Conservation (phyloP, 1,284 basidiomycete species). For the Apiotrichum gamsii region DNA sequence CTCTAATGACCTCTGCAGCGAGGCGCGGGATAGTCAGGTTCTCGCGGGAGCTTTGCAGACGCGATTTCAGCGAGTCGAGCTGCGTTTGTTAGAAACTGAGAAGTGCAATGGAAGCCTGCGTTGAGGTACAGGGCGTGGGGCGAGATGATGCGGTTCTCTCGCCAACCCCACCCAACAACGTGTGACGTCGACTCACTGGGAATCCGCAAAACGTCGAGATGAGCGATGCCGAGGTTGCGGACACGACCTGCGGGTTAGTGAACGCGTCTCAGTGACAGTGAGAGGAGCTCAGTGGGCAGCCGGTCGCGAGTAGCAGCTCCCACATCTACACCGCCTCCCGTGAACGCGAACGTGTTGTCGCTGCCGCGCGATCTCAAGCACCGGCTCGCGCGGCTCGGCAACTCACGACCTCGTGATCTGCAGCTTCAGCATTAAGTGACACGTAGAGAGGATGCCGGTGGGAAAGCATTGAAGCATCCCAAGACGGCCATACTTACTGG, state of each 20-base stretch:
- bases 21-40: slow-evolving; percentile 67
- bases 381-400: background rate
- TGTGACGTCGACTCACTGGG: slow-evolving; percentile 32
- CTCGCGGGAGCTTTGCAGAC: slow-evolving; percentile 77
- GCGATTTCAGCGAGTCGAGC: slow-evolving; percentile 86
- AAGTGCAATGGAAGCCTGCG: no score
- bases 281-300: background rate
- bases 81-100: slow-evolving; percentile 14
- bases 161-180: no score
- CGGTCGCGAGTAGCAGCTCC: no score
- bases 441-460: no score
- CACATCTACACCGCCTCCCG: background rate
- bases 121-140: background rate
- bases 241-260: slow-evolving; percentile 43
- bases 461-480: no score
- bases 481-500: slow-evolving; percentile 1
- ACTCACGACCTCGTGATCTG: slow-evolving; percentile 39
- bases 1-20: slow-evolving; percentile 60
- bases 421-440: slow-evolving; percentile 3
- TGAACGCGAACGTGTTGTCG: background rate
- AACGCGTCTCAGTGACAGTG: background rate
- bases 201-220: slow-evolving; percentile 48
- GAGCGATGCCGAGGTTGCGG: slow-evolving; percentile 46
- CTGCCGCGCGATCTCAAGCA: background rate
- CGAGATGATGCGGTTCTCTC: no score